Evolutionary conservation across 2,329 filamentous ascomycete species (phyloP), one percentile per base, ranked within the genome.

Genomic region (Xylariaceae sp.): DNA sequence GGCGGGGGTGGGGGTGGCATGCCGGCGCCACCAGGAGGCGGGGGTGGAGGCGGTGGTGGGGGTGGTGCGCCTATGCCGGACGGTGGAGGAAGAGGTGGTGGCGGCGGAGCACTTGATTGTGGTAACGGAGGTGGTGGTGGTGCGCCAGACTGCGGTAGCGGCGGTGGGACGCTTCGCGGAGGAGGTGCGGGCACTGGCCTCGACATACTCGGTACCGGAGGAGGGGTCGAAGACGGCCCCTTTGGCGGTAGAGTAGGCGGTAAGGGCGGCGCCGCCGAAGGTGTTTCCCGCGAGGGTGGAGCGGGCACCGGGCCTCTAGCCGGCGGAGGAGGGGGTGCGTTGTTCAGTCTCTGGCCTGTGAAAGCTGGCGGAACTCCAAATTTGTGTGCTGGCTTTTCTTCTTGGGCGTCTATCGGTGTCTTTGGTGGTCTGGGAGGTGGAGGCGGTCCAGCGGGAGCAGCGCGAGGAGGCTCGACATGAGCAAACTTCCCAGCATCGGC

Each of bases 401-500:
- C 78, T 12, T 76, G 74, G 22, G 91, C 88, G 39, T 90, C 86
- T 47, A 90, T 73, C 1, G 88, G 80, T 7, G 83, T 84, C 69
- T 90, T 89, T 4, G 85, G 80, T 11, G 87, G 87, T 52, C 83
- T 75, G 13, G 83, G 85, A 11, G 87, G 86, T 36, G 87, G 86
- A 19, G 84, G 82, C 28, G 87, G 86, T 1, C 81, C 85, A 31
- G 83, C 62, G 62, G 59, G 78, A 50, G 61, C 65, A 13, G 67
- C 71, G 65, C 60, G 72, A 67, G 55, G 73, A 70, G 65, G 75
- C 61, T 69, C 80, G 66, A 50, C 71, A 72, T 86, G 78, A 3
- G 88, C 90, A 66, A 84, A 94, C 71, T 90, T 96, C 36, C 94
- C 94, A 52, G 94, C 94, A 69, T 96, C 92, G 50, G 90, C 84